Percentiles rank a stretch among this genome's conserved stretches.
Evolutionary conservation across 371 early-diverging fungal species (phyloP).

Genomic region (Parasitella parasitica): DNA sequence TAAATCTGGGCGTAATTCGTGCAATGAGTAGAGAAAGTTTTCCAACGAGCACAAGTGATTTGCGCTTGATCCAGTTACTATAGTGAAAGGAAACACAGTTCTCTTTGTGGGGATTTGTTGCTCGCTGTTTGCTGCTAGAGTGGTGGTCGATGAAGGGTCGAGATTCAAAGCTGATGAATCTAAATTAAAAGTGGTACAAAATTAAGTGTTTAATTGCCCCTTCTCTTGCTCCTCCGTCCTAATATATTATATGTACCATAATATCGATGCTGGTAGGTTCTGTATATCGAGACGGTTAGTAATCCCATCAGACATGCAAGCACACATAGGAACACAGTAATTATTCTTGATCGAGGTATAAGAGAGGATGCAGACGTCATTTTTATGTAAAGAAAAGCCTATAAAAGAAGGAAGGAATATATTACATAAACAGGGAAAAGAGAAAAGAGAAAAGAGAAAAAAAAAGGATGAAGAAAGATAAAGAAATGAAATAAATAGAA

Average conservation of each 20-base stretch:
- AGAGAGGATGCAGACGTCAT: constrained; percentile 1
- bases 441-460: not conserved
- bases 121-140: not conserved
- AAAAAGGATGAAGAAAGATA: not conserved
- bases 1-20: constrained; percentile 37
- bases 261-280: not conserved
- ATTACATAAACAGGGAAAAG: not conserved
- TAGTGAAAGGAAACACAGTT: constrained; percentile 44
- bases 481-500: not conserved
- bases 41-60: constrained; percentile 67
- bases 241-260: not conserved
- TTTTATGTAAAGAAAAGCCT: not conserved
- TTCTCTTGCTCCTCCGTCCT: not conserved
- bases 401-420: not conserved
- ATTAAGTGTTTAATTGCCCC: not conserved
- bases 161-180: not conserved
- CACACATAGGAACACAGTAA: not conserved
- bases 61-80: constrained; percentile 61
- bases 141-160: not conserved
- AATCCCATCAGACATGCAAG: not conserved
- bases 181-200: not conserved
- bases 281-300: not conserved
- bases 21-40: constrained; percentile 55
- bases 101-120: not conserved
- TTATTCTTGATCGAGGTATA: constrained; percentile 5